Base-by-base conservation (phyloP, 129 eudicot species). In the Pittosporum tobira region DNA sequence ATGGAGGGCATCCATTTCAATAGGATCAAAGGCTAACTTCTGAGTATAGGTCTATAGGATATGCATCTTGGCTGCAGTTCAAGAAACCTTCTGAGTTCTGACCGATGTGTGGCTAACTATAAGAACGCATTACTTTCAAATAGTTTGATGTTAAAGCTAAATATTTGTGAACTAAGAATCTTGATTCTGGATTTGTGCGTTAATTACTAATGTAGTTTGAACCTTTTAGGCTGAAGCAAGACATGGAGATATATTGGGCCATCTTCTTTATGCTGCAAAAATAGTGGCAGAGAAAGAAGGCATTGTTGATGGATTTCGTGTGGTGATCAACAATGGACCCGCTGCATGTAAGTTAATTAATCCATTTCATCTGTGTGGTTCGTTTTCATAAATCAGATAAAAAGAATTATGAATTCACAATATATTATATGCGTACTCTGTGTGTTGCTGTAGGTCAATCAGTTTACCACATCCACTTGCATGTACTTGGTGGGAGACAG, bases 241-340 rank as follows among this genome's bases (percentile, higher is more conserved):
- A 66, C 96, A 88, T 46, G 74, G 67, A 63, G 96, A 88, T 23
- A 75, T 88, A 75, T 60, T 88, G 70, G 96, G 96, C 18, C 84
- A 75, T 63, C 96, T 88, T 64, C 85, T 88, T 52, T 73, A 81
- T 69, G 91, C 85, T 37, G 81, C 96, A 0, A 88, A 79, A 56
- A 68, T 84, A 73, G 94, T 88, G 51, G 96, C 96, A 14, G 96
- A 88, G 82, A 84, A 69, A 72, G 96, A 88, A 77, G 91, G 94
- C 19, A 77, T 88, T 29, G 57, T 76, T 61, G 96, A 88, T 76
- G 96, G 96, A 62, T 88, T 88, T 47, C 96, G 96, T 58, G 96
- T 88, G n/a, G 96, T 88, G 48, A 88, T 88, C 34, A 88, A 88
- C 73, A 81, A 77, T 72, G 96, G 96, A 28, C 74, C 94, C 13